These are phyloP conservation scores for Quercus phellos DNA, from an alignment of 331 rosid species.

Conservation along the genomic window DNA sequence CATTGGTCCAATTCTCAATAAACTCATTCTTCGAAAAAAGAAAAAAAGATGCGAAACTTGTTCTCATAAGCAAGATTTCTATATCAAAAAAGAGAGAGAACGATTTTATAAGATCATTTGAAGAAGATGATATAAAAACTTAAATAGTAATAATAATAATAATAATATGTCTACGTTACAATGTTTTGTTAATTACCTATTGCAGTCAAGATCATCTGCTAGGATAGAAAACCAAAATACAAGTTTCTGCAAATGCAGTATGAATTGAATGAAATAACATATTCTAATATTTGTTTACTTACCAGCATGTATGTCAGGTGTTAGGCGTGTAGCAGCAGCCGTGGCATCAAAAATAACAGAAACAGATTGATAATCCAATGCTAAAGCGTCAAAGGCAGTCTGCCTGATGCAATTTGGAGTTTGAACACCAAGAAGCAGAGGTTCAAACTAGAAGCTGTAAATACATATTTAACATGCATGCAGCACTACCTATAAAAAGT, in stretches of 20 bases:
- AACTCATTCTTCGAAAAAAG: too few species aligned
- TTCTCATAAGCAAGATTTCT: too few species aligned
- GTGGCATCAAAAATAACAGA: slow-evolving; percentile 75
- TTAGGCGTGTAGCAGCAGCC: slow-evolving; percentile 54
- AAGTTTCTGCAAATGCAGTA: neutral
- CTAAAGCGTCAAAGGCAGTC: slow-evolving; percentile 82
- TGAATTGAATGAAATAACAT: neutral
- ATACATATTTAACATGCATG: neutral
- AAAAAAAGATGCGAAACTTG: too few species aligned
- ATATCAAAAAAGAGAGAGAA: too few species aligned
- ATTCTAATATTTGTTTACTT: slow-evolving; percentile 2
- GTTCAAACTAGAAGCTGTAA: slow-evolving; percentile 12
- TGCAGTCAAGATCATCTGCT: neutral
- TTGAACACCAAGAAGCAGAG: slow-evolving; percentile 62
- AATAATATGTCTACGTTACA: neutral
- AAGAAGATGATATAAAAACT: too few species aligned
- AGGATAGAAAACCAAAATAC: neutral
- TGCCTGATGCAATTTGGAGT: slow-evolving; percentile 96
- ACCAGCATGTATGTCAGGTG: slow-evolving; percentile 67
- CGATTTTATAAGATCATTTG: too few species aligned
- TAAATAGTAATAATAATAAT: too few species aligned
- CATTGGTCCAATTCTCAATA: too few species aligned
- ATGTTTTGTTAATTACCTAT: neutral
- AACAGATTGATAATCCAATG: slow-evolving; percentile 63
- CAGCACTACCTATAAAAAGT: neutral